A percentile compares a stretch with the other conserved stretches of the same genome.
These are phyloP conservation scores for Camellia oleifera DNA, from an alignment of 179 eudicot species.

Conservation along the genomic window DNA sequence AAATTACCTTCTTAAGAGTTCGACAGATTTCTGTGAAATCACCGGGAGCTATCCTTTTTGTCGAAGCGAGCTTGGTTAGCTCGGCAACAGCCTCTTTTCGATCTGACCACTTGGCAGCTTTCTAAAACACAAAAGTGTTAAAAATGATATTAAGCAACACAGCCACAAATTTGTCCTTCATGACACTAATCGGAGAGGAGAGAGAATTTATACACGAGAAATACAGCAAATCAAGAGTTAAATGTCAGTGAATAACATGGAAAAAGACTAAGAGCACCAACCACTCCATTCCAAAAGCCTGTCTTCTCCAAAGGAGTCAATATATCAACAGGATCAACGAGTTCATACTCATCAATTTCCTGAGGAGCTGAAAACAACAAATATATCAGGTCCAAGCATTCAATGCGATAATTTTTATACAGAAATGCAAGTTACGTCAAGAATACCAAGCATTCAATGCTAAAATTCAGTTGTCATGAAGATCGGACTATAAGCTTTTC, in stretches of 20 bases:
- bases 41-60: slow-evolving; percentile 88
- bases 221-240: background rate
- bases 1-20: slow-evolving; percentile 75
- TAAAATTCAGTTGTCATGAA: background rate
- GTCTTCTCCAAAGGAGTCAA: slow-evolving; percentile 90
- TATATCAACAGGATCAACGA: slow-evolving; percentile 96
- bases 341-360: slow-evolving; percentile 92
- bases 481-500: background rate
- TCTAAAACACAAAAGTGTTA: slow-evolving; percentile 38
- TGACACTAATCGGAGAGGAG: slow-evolving; percentile 5
- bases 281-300: slow-evolving; percentile 98
- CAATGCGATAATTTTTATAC: slow-evolving; percentile 3
- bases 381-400: slow-evolving; percentile 2
- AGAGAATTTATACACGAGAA: background rate
- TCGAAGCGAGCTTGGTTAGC: slow-evolving; percentile 94
- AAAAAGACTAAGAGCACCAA: slow-evolving; percentile 31
- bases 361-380: slow-evolving; percentile 61
- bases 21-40: slow-evolving; percentile 93
- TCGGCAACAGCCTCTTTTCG: slow-evolving; percentile 94
- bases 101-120: slow-evolving; percentile 98
- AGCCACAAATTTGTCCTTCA: background rate
- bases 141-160: slow-evolving; percentile 11
- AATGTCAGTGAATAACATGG: background rate
- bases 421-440: background rate
- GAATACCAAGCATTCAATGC: background rate